These are phyloP conservation scores for Sphaerobolus stellatus DNA, from an alignment of 1,284 basidiomycete genomes.

Conservation along the genomic window DNA sequence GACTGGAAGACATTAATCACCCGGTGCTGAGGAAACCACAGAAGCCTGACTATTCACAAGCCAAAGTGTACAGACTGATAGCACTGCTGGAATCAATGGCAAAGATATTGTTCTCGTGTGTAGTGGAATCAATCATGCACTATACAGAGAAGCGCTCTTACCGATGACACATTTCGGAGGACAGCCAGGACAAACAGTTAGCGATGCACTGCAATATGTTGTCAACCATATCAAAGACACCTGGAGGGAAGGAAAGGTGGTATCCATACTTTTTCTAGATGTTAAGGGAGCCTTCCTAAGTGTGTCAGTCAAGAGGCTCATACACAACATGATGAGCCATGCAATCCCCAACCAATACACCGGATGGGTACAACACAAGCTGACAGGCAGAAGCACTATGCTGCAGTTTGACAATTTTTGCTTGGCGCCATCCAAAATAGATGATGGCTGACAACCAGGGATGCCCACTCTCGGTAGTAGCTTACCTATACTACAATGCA, in stretches of 20 bases:
- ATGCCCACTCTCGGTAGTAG: conserved; percentile 9
- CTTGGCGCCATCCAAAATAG: not conserved
- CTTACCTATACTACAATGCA: conserved; percentile 12
- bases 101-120: conserved; percentile 15
- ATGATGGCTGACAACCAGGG: conserved; percentile 11
- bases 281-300: conserved; percentile 11
- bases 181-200: conserved; percentile 10
- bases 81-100: conserved; percentile 13
- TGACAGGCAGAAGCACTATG: not conserved
- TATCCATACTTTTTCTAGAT: conserved; percentile 8
- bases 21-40: conserved; percentile 14
- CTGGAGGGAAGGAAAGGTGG: conserved; percentile 5
- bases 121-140: conserved; percentile 2
- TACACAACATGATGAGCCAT: conserved; percentile 2
- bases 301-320: not conserved
- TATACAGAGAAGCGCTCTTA: conserved; percentile 1
- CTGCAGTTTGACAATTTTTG: conserved; percentile 6
- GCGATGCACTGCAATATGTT: conserved; percentile 12
- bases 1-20: not conserved
- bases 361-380: not conserved
- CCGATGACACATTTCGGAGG: conserved; percentile 12
- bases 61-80: conserved; percentile 15
- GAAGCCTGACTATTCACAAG: conserved; percentile 13
- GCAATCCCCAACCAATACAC: conserved; percentile 4
- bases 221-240: not conserved